These are phyloP conservation scores for Neospora caninum DNA, from an alignment of 169 alveolate genomes.

Conservation along the genomic window DNA sequence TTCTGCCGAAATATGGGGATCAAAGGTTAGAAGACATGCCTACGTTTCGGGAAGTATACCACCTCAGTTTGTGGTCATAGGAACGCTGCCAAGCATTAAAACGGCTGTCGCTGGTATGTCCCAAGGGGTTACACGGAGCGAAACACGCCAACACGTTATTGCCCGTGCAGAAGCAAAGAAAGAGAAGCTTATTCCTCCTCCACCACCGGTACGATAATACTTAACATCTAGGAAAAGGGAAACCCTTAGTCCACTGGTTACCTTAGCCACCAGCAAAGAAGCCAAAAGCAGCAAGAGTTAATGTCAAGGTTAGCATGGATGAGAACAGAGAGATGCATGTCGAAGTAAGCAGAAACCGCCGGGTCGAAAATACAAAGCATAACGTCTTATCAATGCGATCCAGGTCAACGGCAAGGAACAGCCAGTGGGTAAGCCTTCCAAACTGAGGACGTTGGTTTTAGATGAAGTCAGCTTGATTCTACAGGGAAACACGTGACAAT, in stretches of 20 bases:
- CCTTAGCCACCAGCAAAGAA: conserved; percentile 44
- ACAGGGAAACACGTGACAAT: conserved; percentile 24
- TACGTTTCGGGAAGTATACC: background rate
- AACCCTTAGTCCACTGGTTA: background rate
- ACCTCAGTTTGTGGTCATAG: background rate
- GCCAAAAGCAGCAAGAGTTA: conserved; percentile 51
- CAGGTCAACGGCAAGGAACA: conserved; percentile 68
- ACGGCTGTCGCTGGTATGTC: conserved; percentile 56
- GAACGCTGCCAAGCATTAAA: conserved; percentile 65
- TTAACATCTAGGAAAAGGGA: background rate
- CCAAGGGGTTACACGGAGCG: background rate
- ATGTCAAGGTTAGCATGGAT: conserved; percentile 56
- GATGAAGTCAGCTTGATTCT: background rate
- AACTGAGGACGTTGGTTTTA: background rate
- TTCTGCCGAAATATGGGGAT: conserved; percentile 78
- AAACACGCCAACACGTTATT: too few relatives aligned
- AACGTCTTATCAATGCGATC: background rate
- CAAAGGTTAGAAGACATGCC: conserved; percentile 67
- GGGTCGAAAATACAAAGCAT: too few relatives aligned
- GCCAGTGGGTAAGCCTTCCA: conserved; percentile 58
- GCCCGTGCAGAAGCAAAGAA: conserved; percentile 43
- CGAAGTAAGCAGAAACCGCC: conserved; percentile 15
- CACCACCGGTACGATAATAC: conserved; percentile 56
- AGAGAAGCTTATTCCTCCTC: conserved; percentile 39
- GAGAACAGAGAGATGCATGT: conserved; percentile 40